phyloP scores from a whole-genome alignment of 2,329 filamentous ascomycete genomes.

The Pseudonectria foliicola region DNA sequence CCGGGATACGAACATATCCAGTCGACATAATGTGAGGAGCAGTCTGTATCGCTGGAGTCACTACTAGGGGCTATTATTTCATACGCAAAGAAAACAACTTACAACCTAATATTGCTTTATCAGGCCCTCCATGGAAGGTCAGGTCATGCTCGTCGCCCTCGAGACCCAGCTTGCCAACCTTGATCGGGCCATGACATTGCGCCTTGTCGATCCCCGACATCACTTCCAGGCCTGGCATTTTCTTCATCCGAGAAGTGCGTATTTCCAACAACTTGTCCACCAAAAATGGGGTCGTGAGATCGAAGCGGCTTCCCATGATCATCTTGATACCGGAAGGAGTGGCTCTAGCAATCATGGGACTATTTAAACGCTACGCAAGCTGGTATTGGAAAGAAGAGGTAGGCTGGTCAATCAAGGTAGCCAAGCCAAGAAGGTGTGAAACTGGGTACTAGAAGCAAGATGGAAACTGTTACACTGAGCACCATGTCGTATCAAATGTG shows the following conservation, averaged over 20 bases:
- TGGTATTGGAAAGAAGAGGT: too few species aligned
- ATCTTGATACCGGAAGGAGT: background rate
- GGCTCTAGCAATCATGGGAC: too few species aligned
- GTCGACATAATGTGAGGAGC: conserved; percentile 47
- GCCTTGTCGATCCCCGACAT: conserved; percentile 52
- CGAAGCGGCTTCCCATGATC: conserved; percentile 12
- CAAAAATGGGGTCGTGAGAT: conserved; percentile 36
- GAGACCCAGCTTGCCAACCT: conserved; percentile 43
- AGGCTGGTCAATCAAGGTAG: too few species aligned
- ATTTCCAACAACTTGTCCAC: conserved; percentile 48
- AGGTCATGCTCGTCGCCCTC: conserved; percentile 55
- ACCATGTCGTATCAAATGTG: too few species aligned
- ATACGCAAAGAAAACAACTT: too few species aligned
- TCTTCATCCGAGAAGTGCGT: conserved; percentile 49
- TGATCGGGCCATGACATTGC: conserved; percentile 34
- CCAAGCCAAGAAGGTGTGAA: too few species aligned
- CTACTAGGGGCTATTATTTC: too few species aligned
- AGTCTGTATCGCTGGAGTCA: too few species aligned
- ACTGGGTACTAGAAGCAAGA: too few species aligned
- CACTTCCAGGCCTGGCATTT: conserved; percentile 43
- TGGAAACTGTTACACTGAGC: too few species aligned
- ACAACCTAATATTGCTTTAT: conserved; percentile 58
- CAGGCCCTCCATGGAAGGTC: conserved; percentile 53
- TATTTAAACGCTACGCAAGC: too few species aligned
- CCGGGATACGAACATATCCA: conserved; percentile 49